Evolutionary conservation across 208 protist species (phyloP).

Genomic region (Acanthamoeba lenticulata): DNA sequence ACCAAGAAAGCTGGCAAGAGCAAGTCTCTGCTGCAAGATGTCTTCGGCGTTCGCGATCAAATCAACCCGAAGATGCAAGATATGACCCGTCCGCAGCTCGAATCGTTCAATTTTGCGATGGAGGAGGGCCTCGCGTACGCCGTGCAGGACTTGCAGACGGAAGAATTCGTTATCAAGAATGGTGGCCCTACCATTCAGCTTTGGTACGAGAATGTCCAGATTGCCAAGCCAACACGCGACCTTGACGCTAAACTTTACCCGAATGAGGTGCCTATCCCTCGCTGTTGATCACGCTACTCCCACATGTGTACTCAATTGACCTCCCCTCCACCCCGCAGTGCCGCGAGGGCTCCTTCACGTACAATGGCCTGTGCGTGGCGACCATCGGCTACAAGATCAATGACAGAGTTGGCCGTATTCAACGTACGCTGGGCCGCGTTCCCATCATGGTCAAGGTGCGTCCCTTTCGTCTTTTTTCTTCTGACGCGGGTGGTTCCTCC

Average conservation of each 20-base stretch:
- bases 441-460: constrained; percentile 88
- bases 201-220: constrained; percentile 28
- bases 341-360: constrained; percentile 78
- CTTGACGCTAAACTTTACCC: constrained; percentile 49
- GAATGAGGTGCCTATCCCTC: constrained; percentile 3
- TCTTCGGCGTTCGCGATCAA: constrained; percentile 28
- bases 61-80: constrained; percentile 47
- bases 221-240: neutral
- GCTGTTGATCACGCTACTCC: neutral
- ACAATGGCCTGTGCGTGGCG: constrained; percentile 72
- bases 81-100: constrained; percentile 81
- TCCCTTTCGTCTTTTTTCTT: neutral
- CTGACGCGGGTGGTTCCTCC: neutral
- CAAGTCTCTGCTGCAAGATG: neutral
- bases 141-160: constrained; percentile 67
- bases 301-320: neutral
- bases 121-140: constrained; percentile 71
- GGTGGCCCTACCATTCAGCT: neutral
- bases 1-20: neutral
- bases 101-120: constrained; percentile 87
- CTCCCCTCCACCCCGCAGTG: constrained; percentile 60
- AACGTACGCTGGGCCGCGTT: constrained; percentile 77
- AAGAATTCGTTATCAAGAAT: constrained; percentile 23
- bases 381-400: constrained; percentile 51
- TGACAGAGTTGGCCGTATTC: neutral